Evolutionary conservation across 2,329 filamentous ascomycete species (phyloP).

Genomic region (Pyricularia pennisetigena): DNA sequence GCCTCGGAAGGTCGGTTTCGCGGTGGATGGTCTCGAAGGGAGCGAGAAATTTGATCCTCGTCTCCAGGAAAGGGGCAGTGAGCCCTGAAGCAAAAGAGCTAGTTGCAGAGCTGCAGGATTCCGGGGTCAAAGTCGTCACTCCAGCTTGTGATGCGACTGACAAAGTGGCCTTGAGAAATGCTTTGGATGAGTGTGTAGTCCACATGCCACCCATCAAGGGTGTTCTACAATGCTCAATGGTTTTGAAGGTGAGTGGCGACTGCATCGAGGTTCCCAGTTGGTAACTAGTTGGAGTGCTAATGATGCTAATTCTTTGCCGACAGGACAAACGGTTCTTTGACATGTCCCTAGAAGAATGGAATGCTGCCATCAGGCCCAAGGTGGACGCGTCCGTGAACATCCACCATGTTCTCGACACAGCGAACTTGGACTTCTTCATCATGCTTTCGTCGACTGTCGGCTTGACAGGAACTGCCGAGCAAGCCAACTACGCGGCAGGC

Average conservation of each 20-base stretch:
- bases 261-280: not conserved
- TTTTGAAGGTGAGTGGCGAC: not conserved
- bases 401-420: constrained; percentile 4
- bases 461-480: constrained; percentile 22
- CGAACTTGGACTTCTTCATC: constrained; percentile 26
- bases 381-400: constrained; percentile 15
- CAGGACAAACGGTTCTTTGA: constrained; percentile 3
- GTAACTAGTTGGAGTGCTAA: not conserved
- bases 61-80: constrained; percentile 11
- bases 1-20: constrained; percentile 14
- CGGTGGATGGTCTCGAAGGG: constrained; percentile 14
- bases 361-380: constrained; percentile 6
- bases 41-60: constrained; percentile 11
- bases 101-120: constrained; percentile 5
- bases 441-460: constrained; percentile 27
- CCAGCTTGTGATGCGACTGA: constrained; percentile 2
- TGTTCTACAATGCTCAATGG: constrained; percentile 24
- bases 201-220: constrained; percentile 19
- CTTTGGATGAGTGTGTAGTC: not conserved
- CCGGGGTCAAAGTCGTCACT: constrained; percentile 1
- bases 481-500: constrained; percentile 29
- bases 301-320: not conserved
- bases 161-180: not conserved
- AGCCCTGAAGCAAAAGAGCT: constrained; percentile 5
- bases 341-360: constrained; percentile 4